These are phyloP conservation scores for Ormosia emarginata DNA, from an alignment of 306 rosid species.

Conservation along the genomic window DNA sequence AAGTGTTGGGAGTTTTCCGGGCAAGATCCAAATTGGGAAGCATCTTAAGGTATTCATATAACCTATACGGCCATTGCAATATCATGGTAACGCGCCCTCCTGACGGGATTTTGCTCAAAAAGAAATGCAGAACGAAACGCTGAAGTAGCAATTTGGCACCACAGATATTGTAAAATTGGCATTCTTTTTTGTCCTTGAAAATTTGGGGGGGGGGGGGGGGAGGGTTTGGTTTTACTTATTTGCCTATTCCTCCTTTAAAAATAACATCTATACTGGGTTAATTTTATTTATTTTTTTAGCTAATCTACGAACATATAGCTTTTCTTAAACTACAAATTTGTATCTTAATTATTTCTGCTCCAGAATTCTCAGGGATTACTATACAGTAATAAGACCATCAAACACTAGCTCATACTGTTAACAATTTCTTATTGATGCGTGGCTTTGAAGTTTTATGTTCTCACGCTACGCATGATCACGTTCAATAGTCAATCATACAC, in stretches of 20 bases:
- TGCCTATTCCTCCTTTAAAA: conserved; percentile 26
- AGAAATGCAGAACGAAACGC: conserved; percentile 65
- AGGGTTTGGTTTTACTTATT: conserved; percentile 22
- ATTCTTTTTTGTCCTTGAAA: conserved; percentile 26
- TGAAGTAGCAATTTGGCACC: conserved; percentile 14
- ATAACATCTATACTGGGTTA: conserved; percentile 25
- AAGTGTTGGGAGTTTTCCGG: conserved; percentile 56
- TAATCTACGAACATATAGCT: not conserved
- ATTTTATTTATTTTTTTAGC: not conserved
- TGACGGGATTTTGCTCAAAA: conserved; percentile 48
- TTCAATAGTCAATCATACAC: no score
- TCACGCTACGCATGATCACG: not conserved
- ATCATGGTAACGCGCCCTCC: conserved; percentile 70
- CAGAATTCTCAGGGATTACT: not conserved
- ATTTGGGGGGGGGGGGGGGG: not conserved
- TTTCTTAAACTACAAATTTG: conserved; percentile 19
- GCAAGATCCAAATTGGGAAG: conserved; percentile 72
- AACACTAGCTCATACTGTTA: not conserved
- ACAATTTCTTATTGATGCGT: not conserved
- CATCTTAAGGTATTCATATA: conserved; percentile 65
- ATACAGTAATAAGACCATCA: not conserved
- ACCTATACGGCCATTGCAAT: conserved; percentile 54
- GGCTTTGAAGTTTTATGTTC: not conserved
- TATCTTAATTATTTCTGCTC: conserved; percentile 8
- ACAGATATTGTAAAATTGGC: not conserved